Conservation (phyloP, 2,329 filamentous ascomycete genomes). For the Mycosphaerella sp. region DNA sequence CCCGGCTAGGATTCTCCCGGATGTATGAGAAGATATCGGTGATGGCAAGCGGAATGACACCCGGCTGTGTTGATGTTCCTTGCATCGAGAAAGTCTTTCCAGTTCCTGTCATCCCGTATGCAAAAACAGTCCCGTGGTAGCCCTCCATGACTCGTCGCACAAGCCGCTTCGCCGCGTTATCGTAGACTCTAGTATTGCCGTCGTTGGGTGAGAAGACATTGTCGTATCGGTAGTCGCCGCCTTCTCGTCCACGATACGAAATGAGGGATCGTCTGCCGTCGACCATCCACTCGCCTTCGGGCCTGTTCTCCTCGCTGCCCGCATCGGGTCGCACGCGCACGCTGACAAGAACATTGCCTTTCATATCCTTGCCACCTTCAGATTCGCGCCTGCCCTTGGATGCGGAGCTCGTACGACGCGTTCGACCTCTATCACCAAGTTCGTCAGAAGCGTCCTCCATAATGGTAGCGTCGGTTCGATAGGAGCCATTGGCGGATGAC, state of each 20-base stretch:
- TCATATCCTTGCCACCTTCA: slow-evolving; percentile 57
- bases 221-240: slow-evolving; percentile 89
- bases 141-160: slow-evolving; percentile 98
- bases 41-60: slow-evolving; percentile 93
- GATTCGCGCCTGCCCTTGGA: slow-evolving; percentile 13
- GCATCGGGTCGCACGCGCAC: slow-evolving; percentile 85
- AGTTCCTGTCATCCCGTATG: slow-evolving; percentile 98
- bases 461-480: slow-evolving; percentile 81
- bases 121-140: slow-evolving; percentile 96
- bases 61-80: slow-evolving; percentile 87
- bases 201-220: slow-evolving; percentile 95
- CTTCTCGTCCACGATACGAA: slow-evolving; percentile 78
- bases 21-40: slow-evolving; percentile 99
- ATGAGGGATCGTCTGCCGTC: slow-evolving; percentile 78
- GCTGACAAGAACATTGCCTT: slow-evolving; percentile 93
- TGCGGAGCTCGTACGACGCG: slow-evolving; percentile 20
- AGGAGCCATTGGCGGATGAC: slow-evolving; percentile 87
- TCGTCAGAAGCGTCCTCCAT: slow-evolving; percentile 71
- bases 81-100: slow-evolving; percentile 99
- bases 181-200: slow-evolving; percentile 91
- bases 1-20: slow-evolving; percentile 86
- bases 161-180: slow-evolving; percentile 84
- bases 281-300: slow-evolving; percentile 84
- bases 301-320: slow-evolving; percentile 52
- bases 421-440: slow-evolving; percentile 40